phyloP scores from a whole-genome alignment of 2,329 filamentous ascomycete genomes.

The Xylariaceae sp. region DNA sequence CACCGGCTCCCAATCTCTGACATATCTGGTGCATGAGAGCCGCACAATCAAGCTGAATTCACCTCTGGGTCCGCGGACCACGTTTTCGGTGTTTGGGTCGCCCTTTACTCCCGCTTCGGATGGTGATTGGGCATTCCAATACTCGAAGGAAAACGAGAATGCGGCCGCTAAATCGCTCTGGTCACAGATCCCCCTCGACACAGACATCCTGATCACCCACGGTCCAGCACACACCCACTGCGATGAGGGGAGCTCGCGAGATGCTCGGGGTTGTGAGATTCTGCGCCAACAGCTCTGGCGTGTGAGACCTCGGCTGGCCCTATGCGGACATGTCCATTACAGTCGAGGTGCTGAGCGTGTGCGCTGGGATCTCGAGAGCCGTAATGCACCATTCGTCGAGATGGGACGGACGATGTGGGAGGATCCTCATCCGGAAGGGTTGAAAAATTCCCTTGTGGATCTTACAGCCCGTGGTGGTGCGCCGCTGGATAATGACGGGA shows the following conservation, averaged over 20 bases:
- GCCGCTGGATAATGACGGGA: conserved; percentile 44
- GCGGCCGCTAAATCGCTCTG: conserved; percentile 41
- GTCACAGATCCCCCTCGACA: conserved; percentile 54
- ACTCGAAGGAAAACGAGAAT: conserved; percentile 34
- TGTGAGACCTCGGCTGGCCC: conserved; percentile 57
- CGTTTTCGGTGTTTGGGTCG: conserved; percentile 65
- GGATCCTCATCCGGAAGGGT: conserved; percentile 50
- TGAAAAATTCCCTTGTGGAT: conserved; percentile 60
- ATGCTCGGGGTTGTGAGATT: conserved; percentile 53
- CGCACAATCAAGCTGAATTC: conserved; percentile 50
- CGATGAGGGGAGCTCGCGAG: conserved; percentile 43
- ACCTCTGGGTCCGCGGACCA: conserved; percentile 50
- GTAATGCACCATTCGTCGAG: conserved; percentile 42
- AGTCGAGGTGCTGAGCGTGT: conserved; percentile 60
- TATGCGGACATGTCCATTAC: conserved; percentile 70
- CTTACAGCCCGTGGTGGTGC: conserved; percentile 44
- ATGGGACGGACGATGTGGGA: conserved; percentile 45
- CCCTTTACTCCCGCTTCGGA: conserved; percentile 54
- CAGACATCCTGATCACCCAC: conserved; percentile 66
- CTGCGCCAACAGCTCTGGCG: conserved; percentile 53
- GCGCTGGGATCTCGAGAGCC: conserved; percentile 48
- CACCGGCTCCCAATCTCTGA: conserved; percentile 42
- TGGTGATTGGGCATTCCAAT: conserved; percentile 62
- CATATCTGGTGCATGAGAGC: conserved; percentile 58
- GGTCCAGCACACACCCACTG: conserved; percentile 58